Conservation (phyloP, 192 early-diverging fungal species). For the Entomortierella lignicola region DNA sequence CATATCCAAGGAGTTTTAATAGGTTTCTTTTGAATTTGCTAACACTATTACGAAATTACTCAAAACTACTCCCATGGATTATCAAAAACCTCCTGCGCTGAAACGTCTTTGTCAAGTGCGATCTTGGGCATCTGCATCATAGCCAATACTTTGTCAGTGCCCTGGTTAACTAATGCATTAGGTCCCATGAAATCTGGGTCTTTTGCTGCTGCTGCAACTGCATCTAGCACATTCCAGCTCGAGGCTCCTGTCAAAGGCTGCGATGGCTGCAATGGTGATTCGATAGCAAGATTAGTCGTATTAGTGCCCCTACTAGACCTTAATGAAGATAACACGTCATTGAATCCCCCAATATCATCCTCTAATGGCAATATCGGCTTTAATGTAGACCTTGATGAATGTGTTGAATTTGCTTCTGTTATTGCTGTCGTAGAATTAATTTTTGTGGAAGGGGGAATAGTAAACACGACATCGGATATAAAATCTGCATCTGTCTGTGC, state of each 20-base stretch:
- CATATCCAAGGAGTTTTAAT: no score
- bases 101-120: constrained; percentile 68
- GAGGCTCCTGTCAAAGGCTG: not conserved
- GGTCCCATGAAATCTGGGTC: constrained; percentile 44
- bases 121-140: constrained; percentile 80
- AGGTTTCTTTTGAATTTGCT: no score
- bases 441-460: not conserved
- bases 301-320: not conserved
- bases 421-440: not conserved
- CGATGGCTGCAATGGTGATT: not conserved
- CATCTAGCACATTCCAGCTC: constrained; percentile 42
- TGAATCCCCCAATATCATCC: constrained; percentile 36
- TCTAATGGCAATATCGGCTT: constrained; percentile 6
- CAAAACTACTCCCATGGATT: constrained; percentile 46
- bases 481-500: constrained; percentile 23
- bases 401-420: not conserved
- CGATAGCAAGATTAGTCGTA: not conserved
- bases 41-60: no score
- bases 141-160: constrained; percentile 31
- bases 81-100: constrained; percentile 64
- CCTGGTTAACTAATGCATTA: constrained; percentile 3
- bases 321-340: constrained; percentile 30
- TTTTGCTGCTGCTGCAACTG: constrained; percentile 34
- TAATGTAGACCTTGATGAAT: not conserved
- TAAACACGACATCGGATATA: constrained; percentile 12